Conservation (phyloP, 179 eudicot species). For the Gypsophila paniculata region DNA sequence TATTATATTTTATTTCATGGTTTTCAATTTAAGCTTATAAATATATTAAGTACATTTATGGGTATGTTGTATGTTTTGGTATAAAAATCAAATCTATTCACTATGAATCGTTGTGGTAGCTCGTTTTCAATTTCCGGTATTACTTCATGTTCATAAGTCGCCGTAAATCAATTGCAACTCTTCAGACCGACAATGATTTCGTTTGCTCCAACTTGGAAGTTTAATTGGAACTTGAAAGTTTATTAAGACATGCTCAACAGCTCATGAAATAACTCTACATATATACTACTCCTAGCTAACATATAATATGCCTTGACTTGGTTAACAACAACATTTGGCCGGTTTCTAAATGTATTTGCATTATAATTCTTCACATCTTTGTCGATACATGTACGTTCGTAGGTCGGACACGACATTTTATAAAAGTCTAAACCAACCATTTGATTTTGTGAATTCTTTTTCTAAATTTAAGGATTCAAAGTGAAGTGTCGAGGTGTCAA, state of each 20-base stretch:
- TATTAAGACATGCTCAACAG: not conserved
- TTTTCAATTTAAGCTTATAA: not conserved
- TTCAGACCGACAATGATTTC: not conserved
- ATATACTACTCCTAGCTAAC: too few relatives aligned
- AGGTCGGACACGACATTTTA: too few relatives aligned
- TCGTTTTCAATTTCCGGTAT: not conserved
- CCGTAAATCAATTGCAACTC: not conserved
- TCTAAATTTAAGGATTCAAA: too few relatives aligned
- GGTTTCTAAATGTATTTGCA: constrained; percentile 1
- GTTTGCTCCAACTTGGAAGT: constrained; percentile 1
- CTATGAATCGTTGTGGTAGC: not conserved
- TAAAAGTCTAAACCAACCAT: too few relatives aligned
- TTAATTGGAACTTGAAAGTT: constrained; percentile 6
- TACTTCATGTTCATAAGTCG: not conserved
- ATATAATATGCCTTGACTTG: constrained; percentile 1
- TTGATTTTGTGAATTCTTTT: too few relatives aligned
- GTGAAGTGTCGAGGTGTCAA: too few relatives aligned
- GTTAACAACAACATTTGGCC: constrained; percentile 2
- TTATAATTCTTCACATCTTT: constrained; percentile 13
- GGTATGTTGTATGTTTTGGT: constrained; percentile 17
- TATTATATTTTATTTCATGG: constrained; percentile 18
- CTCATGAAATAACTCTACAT: not conserved
- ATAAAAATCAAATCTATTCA: not conserved
- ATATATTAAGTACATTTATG: constrained; percentile 2
- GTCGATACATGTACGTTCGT: not conserved